phyloP scores from a whole-genome alignment of 2,329 filamentous ascomycete genomes.

The Xylaria polymorpha region DNA sequence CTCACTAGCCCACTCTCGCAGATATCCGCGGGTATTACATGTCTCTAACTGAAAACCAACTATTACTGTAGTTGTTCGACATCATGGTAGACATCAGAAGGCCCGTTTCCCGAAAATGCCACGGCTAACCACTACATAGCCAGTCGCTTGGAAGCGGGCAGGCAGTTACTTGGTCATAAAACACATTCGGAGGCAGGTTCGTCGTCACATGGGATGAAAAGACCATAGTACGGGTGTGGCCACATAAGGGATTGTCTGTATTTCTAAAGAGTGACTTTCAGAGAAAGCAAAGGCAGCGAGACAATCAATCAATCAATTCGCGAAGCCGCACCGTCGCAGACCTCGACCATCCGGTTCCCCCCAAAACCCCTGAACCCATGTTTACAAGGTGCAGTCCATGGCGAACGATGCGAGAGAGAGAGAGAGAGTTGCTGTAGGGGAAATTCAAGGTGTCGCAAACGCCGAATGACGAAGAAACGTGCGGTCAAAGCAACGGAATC shows the following conservation, averaged over 20 bases:
- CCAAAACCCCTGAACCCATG: constrained; percentile 5
- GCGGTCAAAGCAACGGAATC: constrained; percentile 19
- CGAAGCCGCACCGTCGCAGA: constrained; percentile 14
- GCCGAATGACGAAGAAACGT: constrained; percentile 14
- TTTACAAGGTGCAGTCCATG: constrained; percentile 7
- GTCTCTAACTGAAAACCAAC: no score
- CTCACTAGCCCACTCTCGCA: no score
- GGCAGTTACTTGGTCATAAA: neutral
- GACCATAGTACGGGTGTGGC: neutral
- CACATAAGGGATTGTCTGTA: constrained; percentile 30
- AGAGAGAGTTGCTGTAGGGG: constrained; percentile 9
- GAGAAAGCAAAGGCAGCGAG: constrained; percentile 4
- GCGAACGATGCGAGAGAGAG: neutral
- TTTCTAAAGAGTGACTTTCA: constrained; percentile 37
- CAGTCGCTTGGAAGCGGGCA: no score
- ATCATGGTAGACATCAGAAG: no score
- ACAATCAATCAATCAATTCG: constrained; percentile 1
- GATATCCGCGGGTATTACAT: no score
- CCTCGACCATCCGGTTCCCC: constrained; percentile 6
- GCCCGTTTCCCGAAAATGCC: no score
- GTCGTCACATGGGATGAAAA: neutral
- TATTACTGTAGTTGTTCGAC: no score
- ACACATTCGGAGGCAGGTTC: neutral
- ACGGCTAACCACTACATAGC: no score
- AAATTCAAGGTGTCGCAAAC: constrained; percentile 8